Percentiles rank a stretch among this genome's conserved stretches.
Conservation (phyloP, 768 basidiomycete species). For the Suillus sp. region DNA sequence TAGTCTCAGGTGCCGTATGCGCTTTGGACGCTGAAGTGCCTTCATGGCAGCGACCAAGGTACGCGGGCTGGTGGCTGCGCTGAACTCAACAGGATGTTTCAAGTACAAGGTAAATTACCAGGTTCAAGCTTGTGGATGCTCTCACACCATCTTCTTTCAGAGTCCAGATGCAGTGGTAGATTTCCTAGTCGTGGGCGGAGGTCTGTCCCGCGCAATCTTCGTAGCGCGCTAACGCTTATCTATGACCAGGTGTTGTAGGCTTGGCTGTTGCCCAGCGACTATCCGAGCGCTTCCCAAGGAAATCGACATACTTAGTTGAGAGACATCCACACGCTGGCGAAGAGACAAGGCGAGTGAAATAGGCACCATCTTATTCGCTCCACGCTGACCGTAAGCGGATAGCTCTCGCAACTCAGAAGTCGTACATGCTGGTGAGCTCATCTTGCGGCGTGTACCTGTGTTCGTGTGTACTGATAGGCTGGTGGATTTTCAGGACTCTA, state of each 20-base stretch:
- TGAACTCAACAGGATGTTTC: constrained; percentile 63
- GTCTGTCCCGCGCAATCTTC: constrained; percentile 35
- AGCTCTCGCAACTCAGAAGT: constrained; percentile 96
- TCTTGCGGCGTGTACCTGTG: not conserved
- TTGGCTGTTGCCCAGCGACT: constrained; percentile 83
- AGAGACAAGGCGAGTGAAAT: constrained; percentile 70
- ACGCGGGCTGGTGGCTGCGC: constrained; percentile 55
- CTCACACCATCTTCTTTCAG: constrained; percentile 32
- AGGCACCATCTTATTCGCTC: not conserved
- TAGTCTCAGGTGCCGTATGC: not conserved
- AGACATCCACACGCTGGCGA: constrained; percentile 74
- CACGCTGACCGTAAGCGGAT: constrained; percentile 8
- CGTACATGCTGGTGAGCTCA: constrained; percentile 74
- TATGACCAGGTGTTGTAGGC: constrained; percentile 71
- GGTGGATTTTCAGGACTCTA: constrained; percentile 60
- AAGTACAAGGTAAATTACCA: constrained; percentile 57
- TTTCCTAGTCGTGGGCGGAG: constrained; percentile 87
- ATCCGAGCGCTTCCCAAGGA: constrained; percentile 58
- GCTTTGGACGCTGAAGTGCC: not conserved
- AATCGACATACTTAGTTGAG: constrained; percentile 82
- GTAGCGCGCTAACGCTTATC: not conserved
- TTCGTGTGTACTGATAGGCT: not conserved
- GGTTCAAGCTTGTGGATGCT: not conserved
- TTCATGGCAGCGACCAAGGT: constrained; percentile 38
- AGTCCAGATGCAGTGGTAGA: constrained; percentile 75